phyloP scores from a whole-genome alignment of 495 filamentous ascomycete species.

The Penicillium canariense region DNA sequence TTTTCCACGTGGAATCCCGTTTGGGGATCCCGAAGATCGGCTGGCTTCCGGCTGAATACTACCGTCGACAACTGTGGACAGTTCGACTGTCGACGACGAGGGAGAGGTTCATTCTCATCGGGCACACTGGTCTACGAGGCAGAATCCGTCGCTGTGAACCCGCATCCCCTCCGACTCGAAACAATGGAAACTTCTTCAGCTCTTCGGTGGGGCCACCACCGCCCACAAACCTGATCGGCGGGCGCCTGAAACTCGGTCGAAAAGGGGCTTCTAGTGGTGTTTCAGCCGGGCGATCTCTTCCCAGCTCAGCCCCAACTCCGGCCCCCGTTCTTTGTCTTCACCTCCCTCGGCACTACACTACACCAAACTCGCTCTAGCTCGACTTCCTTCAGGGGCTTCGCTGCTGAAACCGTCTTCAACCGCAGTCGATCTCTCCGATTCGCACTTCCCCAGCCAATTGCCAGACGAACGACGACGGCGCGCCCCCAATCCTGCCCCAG shows the following conservation, averaged over 20 bases:
- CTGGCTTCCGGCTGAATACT: too few relatives aligned
- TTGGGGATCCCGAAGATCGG: slow-evolving; percentile 17
- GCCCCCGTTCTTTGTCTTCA: not conserved
- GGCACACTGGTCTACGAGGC: too few relatives aligned
- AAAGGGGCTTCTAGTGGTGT: slow-evolving; percentile 18
- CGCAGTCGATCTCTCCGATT: not conserved
- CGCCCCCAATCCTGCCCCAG: not conserved
- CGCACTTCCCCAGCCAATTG: not conserved
- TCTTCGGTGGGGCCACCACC: too few relatives aligned
- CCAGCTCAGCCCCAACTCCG: slow-evolving; percentile 24
- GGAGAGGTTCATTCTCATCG: too few relatives aligned
- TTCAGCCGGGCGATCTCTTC: slow-evolving; percentile 32
- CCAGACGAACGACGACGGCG: not conserved
- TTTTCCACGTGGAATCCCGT: slow-evolving; percentile 1
- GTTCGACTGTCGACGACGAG: too few relatives aligned
- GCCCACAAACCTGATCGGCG: too few relatives aligned
- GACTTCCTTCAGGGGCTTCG: not conserved
- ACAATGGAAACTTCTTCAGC: too few relatives aligned
- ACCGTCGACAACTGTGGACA: too few relatives aligned
- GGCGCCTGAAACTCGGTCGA: slow-evolving; percentile 20
- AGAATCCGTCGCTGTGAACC: too few relatives aligned
- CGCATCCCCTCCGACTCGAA: too few relatives aligned
- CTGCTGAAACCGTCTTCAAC: not conserved
- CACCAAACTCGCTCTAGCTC: slow-evolving; percentile 1
- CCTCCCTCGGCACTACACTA: not conserved